phyloP scores from a whole-genome alignment of 306 rosid species.

The Cicer pinnatifidum region DNA sequence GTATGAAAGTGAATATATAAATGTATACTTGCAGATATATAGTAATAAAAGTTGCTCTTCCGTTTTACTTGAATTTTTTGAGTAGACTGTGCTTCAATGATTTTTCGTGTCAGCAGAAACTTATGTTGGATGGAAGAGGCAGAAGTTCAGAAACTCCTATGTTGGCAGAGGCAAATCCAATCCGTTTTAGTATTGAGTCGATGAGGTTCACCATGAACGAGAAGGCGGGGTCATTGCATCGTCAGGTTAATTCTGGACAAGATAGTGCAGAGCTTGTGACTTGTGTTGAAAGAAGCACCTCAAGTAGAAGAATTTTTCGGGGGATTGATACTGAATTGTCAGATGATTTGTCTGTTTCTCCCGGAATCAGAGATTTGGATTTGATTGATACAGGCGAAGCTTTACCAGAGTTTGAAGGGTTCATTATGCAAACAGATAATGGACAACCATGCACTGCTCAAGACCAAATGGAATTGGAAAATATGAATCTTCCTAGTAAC shows the following conservation, averaged over 20 bases:
- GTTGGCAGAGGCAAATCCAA: conserved; percentile 41
- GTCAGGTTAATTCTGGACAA: conserved; percentile 37
- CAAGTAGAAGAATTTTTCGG: conserved; percentile 45
- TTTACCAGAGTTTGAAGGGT: conserved; percentile 77
- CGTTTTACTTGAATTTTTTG: conserved; percentile 30
- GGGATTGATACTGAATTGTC: conserved; percentile 46
- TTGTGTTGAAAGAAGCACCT: conserved; percentile 48
- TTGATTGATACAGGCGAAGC: conserved; percentile 51
- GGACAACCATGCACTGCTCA: conserved; percentile 51
- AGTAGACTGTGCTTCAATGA: conserved; percentile 34
- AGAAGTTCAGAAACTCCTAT: conserved; percentile 39
- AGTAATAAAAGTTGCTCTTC: conserved; percentile 16
- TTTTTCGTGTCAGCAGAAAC: conserved; percentile 50
- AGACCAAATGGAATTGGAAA: conserved; percentile 57
- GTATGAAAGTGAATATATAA: not conserved
- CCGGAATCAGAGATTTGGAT: conserved; percentile 47
- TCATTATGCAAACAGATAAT: conserved; percentile 64
- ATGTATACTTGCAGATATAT: conserved; percentile 19
- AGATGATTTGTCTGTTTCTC: conserved; percentile 52
- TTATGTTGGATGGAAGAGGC: conserved; percentile 47
- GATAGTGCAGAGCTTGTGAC: conserved; percentile 47
- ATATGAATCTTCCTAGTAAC: conserved; percentile 50
- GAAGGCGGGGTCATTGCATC: conserved; percentile 41
- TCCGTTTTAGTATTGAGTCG: conserved; percentile 39
- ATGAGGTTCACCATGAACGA: conserved; percentile 46